A percentile compares a stretch with the other conserved stretches of the same genome.
Conservation (phyloP, 495 filamentous ascomycete species). For the Amphirosellinia nigrospora region DNA sequence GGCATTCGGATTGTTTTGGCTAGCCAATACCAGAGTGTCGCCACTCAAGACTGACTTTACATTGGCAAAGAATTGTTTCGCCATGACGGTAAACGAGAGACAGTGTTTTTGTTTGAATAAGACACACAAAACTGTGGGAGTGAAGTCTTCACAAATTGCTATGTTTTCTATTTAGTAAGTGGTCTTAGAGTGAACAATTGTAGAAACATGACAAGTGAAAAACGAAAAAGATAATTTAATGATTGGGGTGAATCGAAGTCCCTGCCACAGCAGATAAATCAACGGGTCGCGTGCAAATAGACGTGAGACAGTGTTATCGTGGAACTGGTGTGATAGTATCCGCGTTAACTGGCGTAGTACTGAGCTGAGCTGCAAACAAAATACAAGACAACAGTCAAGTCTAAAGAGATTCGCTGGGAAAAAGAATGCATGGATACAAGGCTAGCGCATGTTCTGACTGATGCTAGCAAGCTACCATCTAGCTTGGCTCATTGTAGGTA, state of each 20-base stretch:
- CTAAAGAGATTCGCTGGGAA: not conserved
- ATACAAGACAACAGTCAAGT: not conserved
- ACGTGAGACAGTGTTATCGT: not conserved
- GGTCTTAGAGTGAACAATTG: not conserved
- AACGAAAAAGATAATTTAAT: not conserved
- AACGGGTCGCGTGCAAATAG: not conserved
- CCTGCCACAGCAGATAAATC: not conserved
- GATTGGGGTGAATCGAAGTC: not conserved
- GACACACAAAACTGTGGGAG: conserved; percentile 19
- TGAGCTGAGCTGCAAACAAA: not conserved
- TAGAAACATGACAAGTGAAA: not conserved
- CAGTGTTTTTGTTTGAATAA: conserved; percentile 1
- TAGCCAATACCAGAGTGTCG: conserved; percentile 83
- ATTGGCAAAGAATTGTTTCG: conserved; percentile 65
- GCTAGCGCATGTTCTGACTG: not conserved
- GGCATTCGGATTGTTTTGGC: conserved; percentile 71
- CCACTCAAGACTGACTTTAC: conserved; percentile 95
- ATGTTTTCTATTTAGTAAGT: not conserved
- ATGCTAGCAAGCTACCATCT: not conserved
- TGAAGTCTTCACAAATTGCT: conserved; percentile 33
- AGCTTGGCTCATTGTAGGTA: not conserved
- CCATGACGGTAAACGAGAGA: conserved; percentile 39
- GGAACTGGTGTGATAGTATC: not conserved
- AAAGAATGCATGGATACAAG: not conserved
- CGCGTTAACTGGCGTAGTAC: not conserved